Base-by-base conservation (phyloP, 2,329 filamentous ascomycete species). In the Colletotrichum camelliae region DNA sequence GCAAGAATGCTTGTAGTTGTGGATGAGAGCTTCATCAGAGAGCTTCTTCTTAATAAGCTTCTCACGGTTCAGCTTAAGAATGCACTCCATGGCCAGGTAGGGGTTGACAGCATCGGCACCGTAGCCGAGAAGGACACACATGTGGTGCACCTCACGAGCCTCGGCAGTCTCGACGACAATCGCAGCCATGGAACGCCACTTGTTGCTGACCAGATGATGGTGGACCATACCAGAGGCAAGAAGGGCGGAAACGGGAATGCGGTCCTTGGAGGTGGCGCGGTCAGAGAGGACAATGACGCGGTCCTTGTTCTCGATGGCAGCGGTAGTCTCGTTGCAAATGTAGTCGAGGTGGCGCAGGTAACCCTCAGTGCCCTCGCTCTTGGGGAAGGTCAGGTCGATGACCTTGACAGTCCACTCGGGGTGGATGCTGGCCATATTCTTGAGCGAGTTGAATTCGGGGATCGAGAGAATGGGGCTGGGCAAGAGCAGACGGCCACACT, bases 61-160 rank as follows among this genome's bases (percentile, higher is more conserved):
- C 86, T 98, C 96, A 65, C 95, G 94, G 88, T 98, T 96, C 86
- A 98, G 94, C 93, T 98, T 98, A 80, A 98, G 88, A 81, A 98
- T 98, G 83, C 96, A 98, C 88, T 98, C 96, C 88, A 98, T 95
- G 18, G 96, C 94, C 66, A 98, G 93, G 85, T 98, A 98, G 24
- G 96, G 96, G 88, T 97, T 98, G 83, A 98, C 93, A 65, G 94
- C 96, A 87, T 98, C 96, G 71, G 94, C 96, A 87, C 96, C 96
- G 81, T 98, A 98, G 70, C 96, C 96, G 76, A 98, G 91, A 58
- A 98, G 91, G n/a, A 98, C 96, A 87, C 95, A 98, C 95, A 98
- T 98, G 87, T 98, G 96, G 85, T 98, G 96, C 9, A 98, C 96
- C 86, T 98, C 96, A 86, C 96, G 95, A 80, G 96, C 96, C 85